Evolutionary conservation across 169 alveolate species (phyloP), one percentile per base, ranked within the genome.

Genomic region (Cryptosporidium muris): DNA sequence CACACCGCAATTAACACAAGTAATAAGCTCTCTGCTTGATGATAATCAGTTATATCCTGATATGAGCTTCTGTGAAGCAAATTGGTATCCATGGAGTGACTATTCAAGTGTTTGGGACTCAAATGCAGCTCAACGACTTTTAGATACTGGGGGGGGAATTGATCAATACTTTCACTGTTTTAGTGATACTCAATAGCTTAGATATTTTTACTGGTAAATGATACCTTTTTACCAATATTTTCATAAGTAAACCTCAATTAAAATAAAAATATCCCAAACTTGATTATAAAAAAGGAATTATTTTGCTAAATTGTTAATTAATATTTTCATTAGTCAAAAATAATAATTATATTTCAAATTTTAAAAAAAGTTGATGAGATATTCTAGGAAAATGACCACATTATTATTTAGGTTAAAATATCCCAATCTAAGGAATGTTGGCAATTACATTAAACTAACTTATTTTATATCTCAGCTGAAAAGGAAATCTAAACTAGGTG

Each of bases 61-160:
- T 58, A 74, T 74, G 40, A 64, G 49, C n/a, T 74, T 45, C 48
- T 58, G 85, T 16, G 85, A 74, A 36, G 74, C 85, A n/a, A 74
- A 58, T 45, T 74, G 85, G 85, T 74, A 58, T 45, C 38, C n/a
- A 38, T 74, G 85, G 85, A 58, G 12, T 74, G 85, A 74, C 4
- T 34, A 58, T 34, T 25, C 66, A 0, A 58, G 37, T 45, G 48
- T 11, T 9, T 74, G 85, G 85, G 85, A 74, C 25, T 48, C n/a
- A 38, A 54, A 62, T 45, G 62, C 62, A 34, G 34, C 54, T 37
- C 62, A 74, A 40, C 54, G 85, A 6, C 65, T 60, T 47, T 38
- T 64, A 47, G 66, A 74, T 14, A 56, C 85, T 4, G 85, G 85
- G 36, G 60, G 85, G 16, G 60, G 54, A 34, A 68, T 54, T 12